Conservation (phyloP, 371 early-diverging fungal genomes). For the Basidiobolus meristosporus region DNA sequence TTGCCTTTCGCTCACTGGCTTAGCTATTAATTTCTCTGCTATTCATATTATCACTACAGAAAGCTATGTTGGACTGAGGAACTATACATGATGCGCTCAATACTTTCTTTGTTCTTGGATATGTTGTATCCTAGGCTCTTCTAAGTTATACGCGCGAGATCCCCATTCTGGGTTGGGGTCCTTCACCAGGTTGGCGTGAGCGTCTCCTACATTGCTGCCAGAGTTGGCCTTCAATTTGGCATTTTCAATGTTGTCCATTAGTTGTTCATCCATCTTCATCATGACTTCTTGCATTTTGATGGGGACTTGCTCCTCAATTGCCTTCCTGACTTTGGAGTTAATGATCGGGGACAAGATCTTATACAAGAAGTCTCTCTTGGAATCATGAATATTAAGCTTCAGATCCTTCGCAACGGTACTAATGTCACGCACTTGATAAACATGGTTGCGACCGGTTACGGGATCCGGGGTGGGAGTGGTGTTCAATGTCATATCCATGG, state of each 20-base stretch:
- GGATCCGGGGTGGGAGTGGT: constrained; percentile 3
- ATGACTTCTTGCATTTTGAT: background rate
- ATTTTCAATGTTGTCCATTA: background rate
- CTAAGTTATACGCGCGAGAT: no score
- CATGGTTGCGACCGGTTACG: constrained; percentile 1
- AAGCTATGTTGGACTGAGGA: no score
- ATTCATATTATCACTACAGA: no score
- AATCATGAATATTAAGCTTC: constrained; percentile 1
- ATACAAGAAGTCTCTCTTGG: constrained; percentile 8
- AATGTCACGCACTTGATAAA: background rate
- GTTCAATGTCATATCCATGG: constrained; percentile 6
- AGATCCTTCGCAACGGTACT: background rate
- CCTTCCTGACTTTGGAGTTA: constrained; percentile 9
- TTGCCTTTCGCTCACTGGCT: no score
- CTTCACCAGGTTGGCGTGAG: no score
- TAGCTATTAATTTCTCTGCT: no score
- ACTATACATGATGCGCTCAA: no score
- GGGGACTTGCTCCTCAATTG: constrained; percentile 10
- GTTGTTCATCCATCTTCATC: background rate
- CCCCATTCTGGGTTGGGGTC: no score
- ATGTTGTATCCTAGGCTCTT: no score
- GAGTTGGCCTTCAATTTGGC: no score
- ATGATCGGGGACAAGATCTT: constrained; percentile 12
- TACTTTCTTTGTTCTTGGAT: no score
- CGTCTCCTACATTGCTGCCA: no score